Evolutionary conservation across 1,139 yeast species (phyloP).

Genomic region (Pichia sp.): DNA sequence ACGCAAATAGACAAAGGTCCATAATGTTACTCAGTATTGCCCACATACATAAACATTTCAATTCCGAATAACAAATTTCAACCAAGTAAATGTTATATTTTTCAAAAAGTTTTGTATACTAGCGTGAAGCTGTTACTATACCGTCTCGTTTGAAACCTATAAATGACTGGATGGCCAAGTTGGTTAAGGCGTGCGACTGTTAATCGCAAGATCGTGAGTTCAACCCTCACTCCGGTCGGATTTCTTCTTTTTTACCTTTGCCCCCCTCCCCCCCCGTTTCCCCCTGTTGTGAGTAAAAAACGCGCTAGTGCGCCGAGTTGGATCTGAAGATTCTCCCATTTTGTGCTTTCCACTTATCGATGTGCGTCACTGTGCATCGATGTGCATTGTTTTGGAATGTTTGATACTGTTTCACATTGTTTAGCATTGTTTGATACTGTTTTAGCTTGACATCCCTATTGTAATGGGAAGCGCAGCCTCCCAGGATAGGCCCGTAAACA

Average conservation of each 20-base stretch:
- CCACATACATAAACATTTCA: too few relatives aligned
- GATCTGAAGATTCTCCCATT: not conserved
- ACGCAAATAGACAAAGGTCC: too few relatives aligned
- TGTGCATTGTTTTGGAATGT: not conserved
- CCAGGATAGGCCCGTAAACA: not conserved
- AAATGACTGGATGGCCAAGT: constrained; percentile 30
- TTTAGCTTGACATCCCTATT: not conserved
- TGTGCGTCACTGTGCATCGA: not conserved
- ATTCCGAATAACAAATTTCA: too few relatives aligned
- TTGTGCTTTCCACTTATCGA: constrained; percentile 1
- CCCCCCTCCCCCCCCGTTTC: not conserved
- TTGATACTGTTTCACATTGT: not conserved
- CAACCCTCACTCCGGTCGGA: constrained; percentile 31
- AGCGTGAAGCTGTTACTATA: not conserved
- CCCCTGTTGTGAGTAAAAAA: not conserved
- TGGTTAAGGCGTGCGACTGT: constrained; percentile 33
- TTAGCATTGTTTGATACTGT: not conserved
- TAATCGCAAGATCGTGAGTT: constrained; percentile 32
- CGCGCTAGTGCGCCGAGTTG: not conserved
- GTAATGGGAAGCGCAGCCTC: not conserved
- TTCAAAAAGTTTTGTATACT: too few relatives aligned
- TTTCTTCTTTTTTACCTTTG: constrained; percentile 5
- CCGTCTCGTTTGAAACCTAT: not conserved
- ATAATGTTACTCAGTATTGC: too few relatives aligned
- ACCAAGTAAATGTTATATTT: too few relatives aligned